Percentiles rank a stretch among this genome's conserved stretches.
Evolutionary conservation across 345 rosid genomes (phyloP).

Genomic region (Cardamine occulta): DNA sequence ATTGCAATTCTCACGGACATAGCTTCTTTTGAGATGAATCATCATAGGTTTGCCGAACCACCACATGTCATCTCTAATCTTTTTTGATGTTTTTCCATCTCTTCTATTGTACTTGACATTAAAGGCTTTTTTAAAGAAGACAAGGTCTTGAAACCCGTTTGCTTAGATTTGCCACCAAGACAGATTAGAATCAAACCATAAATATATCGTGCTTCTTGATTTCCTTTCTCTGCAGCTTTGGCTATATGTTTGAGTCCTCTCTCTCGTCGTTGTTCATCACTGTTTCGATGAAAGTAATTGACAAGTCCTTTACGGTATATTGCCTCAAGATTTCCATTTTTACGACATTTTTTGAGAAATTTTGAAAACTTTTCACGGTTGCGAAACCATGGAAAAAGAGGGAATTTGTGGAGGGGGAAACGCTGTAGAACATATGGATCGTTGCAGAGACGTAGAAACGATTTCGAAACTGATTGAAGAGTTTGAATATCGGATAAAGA

Average conservation of each 20-base stretch:
- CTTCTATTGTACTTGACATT: neutral
- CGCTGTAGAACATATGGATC: neutral
- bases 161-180: conserved; percentile 3
- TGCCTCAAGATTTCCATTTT: conserved; percentile 19
- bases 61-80: neutral
- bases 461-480: conserved; percentile 18
- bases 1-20: neutral
- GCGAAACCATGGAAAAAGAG: neutral
- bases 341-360: neutral
- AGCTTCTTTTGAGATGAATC: neutral
- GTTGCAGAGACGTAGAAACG: neutral
- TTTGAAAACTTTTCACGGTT: neutral
- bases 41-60: neutral
- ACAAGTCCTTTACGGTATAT: conserved; percentile 1
- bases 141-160: neutral
- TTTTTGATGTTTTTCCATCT: neutral
- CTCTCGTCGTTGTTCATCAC: neutral
- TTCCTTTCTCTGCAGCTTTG: conserved; percentile 8
- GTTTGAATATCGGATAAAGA: neutral
- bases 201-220: conserved; percentile 12
- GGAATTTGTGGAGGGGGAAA: neutral
- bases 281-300: neutral
- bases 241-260: conserved; percentile 5
- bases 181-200: conserved; percentile 24
- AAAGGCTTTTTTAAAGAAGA: neutral